These are phyloP conservation scores for Fragilaria radians DNA, from an alignment of 108 stramenopile genomes.

Conservation along the genomic window DNA sequence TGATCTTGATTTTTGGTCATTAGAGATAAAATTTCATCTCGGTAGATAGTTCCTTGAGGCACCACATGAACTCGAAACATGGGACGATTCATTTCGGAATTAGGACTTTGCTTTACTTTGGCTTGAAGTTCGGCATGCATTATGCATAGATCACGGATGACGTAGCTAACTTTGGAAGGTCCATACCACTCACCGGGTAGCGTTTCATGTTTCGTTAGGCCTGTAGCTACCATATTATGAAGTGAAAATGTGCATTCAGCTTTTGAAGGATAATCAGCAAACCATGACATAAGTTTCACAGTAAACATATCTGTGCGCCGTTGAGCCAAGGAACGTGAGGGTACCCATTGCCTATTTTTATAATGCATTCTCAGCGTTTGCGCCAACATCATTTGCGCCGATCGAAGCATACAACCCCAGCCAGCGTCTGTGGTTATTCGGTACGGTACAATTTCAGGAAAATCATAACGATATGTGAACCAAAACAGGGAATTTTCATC, in stretches of 20 bases:
- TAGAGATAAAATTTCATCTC: constrained; percentile 54
- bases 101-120: constrained; percentile 11
- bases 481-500: constrained; percentile 55
- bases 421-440: constrained; percentile 86
- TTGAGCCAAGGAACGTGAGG: constrained; percentile 15
- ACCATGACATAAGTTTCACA: constrained; percentile 47
- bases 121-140: constrained; percentile 26
- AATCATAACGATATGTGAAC: constrained; percentile 76
- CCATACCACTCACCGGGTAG: constrained; percentile 91
- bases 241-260: constrained; percentile 51
- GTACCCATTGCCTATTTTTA: constrained; percentile 46
- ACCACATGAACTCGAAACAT: constrained; percentile 70
- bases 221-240: constrained; percentile 84
- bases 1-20: constrained; percentile 42
- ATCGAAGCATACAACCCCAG: constrained; percentile 98
- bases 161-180: constrained; percentile 75
- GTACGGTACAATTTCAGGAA: constrained; percentile 78
- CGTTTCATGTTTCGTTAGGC: constrained; percentile 56
- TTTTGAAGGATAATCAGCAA: constrained; percentile 70
- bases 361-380: constrained; percentile 75
- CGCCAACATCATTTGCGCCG: constrained; percentile 94
- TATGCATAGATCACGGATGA: constrained; percentile 65
- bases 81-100: background rate
- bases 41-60: constrained; percentile 77
- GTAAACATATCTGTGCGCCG: constrained; percentile 39